Conservation (phyloP, 495 filamentous ascomycete species). For the Penicillium mononematosum region DNA sequence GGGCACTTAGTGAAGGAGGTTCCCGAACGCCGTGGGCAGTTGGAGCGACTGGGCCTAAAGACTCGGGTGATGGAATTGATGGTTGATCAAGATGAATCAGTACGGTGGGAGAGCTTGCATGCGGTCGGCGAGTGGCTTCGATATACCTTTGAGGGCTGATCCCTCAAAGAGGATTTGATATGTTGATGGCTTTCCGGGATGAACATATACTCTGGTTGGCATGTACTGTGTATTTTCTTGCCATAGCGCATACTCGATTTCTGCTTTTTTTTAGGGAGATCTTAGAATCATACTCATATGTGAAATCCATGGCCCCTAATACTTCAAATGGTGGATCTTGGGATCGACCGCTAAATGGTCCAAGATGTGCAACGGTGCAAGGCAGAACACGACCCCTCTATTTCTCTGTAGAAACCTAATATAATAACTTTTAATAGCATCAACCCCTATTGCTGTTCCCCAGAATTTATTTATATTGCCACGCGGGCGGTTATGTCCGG, state of each 20-base stretch:
- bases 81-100: constrained; percentile 82
- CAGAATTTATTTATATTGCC: constrained; percentile 10
- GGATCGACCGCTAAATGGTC: constrained; percentile 11
- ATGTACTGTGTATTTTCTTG: constrained; percentile 25
- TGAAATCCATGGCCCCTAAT: background rate
- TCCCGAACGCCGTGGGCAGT: constrained; percentile 74
- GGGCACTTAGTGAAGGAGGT: constrained; percentile 86
- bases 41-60: constrained; percentile 92
- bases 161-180: constrained; percentile 10
- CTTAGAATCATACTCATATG: constrained; percentile 2
- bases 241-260: constrained; percentile 24
- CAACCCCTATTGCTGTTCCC: constrained; percentile 6
- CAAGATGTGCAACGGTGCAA: background rate
- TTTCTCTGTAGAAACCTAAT: background rate
- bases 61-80: constrained; percentile 92
- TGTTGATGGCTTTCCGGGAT: constrained; percentile 19
- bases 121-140: constrained; percentile 92
- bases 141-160: constrained; percentile 72
- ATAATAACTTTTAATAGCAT: background rate
- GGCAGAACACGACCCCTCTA: background rate
- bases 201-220: constrained; percentile 29
- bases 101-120: constrained; percentile 92
- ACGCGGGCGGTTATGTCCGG: constrained; percentile 14
- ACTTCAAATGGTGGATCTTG: constrained; percentile 4
- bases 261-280: background rate